A percentile compares a stretch with the other conserved stretches of the same genome.
These are phyloP conservation scores for Aegilops tauschii DNA, from an alignment of 176 grass and related monocot species.

Conservation along the genomic window DNA sequence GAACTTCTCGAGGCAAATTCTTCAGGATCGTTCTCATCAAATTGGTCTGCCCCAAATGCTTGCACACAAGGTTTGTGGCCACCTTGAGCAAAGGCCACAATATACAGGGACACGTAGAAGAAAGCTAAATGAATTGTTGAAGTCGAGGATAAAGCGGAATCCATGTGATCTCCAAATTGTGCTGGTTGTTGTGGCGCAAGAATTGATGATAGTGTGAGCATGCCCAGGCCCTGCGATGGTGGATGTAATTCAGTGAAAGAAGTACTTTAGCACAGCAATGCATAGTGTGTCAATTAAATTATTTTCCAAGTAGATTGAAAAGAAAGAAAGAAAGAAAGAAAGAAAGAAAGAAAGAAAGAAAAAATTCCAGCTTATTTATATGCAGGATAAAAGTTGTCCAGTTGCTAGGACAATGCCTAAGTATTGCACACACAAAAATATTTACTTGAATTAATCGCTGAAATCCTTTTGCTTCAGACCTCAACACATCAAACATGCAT, in stretches of 20 bases:
- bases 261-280: neutral
- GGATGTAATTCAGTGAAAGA: neutral
- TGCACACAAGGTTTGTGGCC: slow-evolving; percentile 60
- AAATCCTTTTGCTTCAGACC: neutral
- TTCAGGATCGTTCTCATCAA: slow-evolving; percentile 46
- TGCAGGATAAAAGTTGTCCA: neutral
- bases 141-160: slow-evolving; percentile 1
- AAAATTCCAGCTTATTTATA: neutral
- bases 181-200: slow-evolving; percentile 18
- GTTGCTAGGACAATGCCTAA: neutral
- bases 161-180: neutral
- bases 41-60: slow-evolving; percentile 69
- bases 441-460: neutral
- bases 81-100: slow-evolving; percentile 47
- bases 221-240: slow-evolving; percentile 41
- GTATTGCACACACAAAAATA: neutral
- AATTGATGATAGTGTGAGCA: slow-evolving; percentile 48
- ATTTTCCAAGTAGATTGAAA: neutral
- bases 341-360: neutral
- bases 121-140: slow-evolving; percentile 24
- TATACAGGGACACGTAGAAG: slow-evolving; percentile 52
- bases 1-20: slow-evolving; percentile 43
- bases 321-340: neutral
- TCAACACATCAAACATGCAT: neutral
- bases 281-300: neutral